Evolutionary conservation across 257 asterid genomes (phyloP).

Genomic region (Capsicum rhomboideum): DNA sequence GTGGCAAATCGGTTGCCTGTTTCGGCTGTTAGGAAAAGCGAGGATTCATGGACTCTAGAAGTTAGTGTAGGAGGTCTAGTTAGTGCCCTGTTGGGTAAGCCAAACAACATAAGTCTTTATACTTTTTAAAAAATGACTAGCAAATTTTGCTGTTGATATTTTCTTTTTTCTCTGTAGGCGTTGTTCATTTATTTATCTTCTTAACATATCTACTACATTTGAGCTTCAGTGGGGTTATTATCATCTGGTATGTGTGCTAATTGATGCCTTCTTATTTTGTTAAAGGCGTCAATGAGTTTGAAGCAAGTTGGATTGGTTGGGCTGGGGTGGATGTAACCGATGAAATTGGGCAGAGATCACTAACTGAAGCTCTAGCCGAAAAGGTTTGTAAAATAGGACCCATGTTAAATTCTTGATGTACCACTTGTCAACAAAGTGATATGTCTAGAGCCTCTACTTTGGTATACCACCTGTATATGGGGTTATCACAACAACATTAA

Average conservation of each 20-base stretch:
- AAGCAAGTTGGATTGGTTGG: conserved; percentile 98
- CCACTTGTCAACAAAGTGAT: conserved; percentile 1
- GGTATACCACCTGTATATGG: background rate
- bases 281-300: conserved; percentile 76
- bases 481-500: background rate
- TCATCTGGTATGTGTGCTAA: background rate
- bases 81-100: conserved; percentile 75
- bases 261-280: conserved; percentile 11
- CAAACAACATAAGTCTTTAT: background rate
- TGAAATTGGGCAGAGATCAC: conserved; percentile 72
- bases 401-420: background rate
- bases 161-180: background rate
- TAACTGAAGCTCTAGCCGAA: conserved; percentile 75
- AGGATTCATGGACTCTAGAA: conserved; percentile 75
- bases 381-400: conserved; percentile 38
- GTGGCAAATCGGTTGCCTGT: conserved; percentile 92
- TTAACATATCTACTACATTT: background rate
- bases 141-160: background rate
- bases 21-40: conserved; percentile 67
- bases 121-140: background rate
- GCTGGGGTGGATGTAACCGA: conserved; percentile 96
- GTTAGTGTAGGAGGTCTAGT: conserved; percentile 85
- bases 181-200: background rate
- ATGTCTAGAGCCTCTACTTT: background rate
- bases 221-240: background rate